phyloP scores from a whole-genome alignment of 441 rosid genomes.

The Populus hybrid region DNA sequence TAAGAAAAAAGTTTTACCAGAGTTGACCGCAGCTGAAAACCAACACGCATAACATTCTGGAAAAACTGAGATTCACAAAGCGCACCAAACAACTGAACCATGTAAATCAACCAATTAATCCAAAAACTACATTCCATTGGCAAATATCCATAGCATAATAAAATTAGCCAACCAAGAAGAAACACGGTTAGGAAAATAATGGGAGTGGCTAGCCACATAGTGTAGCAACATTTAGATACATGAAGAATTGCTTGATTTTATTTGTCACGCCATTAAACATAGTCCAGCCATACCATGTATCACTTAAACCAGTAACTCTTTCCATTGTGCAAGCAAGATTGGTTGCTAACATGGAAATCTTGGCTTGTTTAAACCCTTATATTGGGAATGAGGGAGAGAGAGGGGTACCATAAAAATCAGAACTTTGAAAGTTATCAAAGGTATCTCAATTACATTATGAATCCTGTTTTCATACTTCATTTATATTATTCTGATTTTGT shows the following conservation, averaged over 20 bases:
- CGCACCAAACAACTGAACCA: constrained; percentile 69
- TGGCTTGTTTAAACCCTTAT: not conserved
- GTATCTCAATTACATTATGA: not conserved
- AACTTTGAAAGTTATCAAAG: not conserved
- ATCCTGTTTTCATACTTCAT: not conserved
- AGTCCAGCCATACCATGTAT: not conserved
- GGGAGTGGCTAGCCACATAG: not conserved
- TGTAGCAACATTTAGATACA: not conserved
- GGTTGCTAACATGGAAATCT: not conserved
- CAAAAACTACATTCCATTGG: not conserved
- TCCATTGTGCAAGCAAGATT: not conserved
- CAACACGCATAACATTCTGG: constrained; percentile 82
- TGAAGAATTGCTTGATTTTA: not conserved
- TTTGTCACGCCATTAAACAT: not conserved
- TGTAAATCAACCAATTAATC: constrained; percentile 11
- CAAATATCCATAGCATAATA: not conserved
- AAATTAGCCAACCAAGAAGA: too few species aligned
- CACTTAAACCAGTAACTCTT: not conserved
- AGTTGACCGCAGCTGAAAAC: constrained; percentile 85
- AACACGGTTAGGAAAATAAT: too few species aligned
- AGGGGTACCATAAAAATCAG: not conserved
- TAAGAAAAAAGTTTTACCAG: constrained; percentile 53
- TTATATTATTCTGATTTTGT: not conserved
- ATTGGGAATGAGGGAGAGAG: not conserved
- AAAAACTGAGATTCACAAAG: constrained; percentile 81